Percentiles rank a stretch among this genome's conserved stretches.
These are phyloP conservation scores for Dryadomyces sulphureus DNA, from an alignment of 2,329 filamentous ascomycete genomes.

Conservation along the genomic window DNA sequence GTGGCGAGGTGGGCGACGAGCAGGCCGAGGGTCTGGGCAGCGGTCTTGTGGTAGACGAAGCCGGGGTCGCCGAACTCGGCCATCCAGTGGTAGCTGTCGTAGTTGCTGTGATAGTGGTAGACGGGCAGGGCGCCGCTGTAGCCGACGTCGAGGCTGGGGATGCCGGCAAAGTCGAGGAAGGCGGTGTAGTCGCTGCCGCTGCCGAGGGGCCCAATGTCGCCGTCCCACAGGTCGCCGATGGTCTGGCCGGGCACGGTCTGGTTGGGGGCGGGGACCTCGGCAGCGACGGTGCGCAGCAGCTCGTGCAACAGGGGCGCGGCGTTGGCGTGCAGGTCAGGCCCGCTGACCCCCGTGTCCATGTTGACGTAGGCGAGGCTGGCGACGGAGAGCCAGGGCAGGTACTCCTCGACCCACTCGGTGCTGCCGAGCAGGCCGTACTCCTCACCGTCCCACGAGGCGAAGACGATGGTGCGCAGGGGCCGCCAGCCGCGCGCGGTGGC, in stretches of 20 bases:
- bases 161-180: conserved; percentile 57
- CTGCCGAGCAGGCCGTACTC: conserved; percentile 79
- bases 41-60: conserved; percentile 50
- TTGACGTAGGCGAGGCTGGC: conserved; percentile 74
- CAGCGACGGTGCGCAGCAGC: conserved; percentile 52
- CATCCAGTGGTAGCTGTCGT: conserved; percentile 88
- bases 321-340: conserved; percentile 45
- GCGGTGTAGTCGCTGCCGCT: conserved; percentile 62
- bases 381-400: conserved; percentile 61
- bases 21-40: conserved; percentile 51
- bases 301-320: conserved; percentile 66
- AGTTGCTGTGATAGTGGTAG: conserved; percentile 83
- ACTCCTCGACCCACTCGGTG: conserved; percentile 89
- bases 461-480: conserved; percentile 78
- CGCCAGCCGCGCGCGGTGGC: conserved; percentile 63
- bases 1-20: conserved; percentile 47
- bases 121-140: conserved; percentile 40
- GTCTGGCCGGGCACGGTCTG: conserved; percentile 58
- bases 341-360: conserved; percentile 60
- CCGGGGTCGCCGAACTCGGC: conserved; percentile 58
- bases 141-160: conserved; percentile 49
- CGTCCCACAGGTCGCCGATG: conserved; percentile 52
- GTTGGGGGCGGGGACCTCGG: conserved; percentile 54
- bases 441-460: conserved; percentile 70
- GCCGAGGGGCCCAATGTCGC: conserved; percentile 49